These are phyloP conservation scores for Metschnikowia chrysomelidarum DNA, from an alignment of 805 yeast genomes.

Conservation along the genomic window DNA sequence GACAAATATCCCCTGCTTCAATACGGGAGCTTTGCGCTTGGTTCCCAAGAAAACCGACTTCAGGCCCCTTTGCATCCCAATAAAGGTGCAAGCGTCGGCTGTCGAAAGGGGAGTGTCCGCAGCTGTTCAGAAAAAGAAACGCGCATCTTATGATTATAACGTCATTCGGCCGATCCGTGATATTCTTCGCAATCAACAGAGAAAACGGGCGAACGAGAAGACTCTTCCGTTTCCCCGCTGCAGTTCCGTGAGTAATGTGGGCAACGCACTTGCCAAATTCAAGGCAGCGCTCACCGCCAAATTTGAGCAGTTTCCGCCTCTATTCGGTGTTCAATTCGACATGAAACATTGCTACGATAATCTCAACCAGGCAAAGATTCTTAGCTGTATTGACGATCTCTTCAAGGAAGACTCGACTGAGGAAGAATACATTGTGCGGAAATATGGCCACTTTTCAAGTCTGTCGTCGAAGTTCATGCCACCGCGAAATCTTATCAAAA, in stretches of 20 bases:
- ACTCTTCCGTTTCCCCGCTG: constrained; percentile 28
- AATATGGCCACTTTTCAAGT: constrained; percentile 1
- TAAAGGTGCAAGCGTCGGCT: not conserved
- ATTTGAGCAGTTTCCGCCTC: constrained; percentile 25
- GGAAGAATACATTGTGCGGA: constrained; percentile 15
- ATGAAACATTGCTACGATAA: constrained; percentile 75
- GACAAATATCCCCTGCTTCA: constrained; percentile 8
- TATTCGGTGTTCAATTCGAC: constrained; percentile 69
- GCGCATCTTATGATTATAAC: constrained; percentile 31
- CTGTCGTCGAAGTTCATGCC: not conserved
- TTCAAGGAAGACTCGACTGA: constrained; percentile 9
- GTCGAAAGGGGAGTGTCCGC: not conserved
- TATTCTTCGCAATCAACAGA: constrained; percentile 20
- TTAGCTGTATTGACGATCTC: constrained; percentile 31
- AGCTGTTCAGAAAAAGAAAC: constrained; percentile 30
- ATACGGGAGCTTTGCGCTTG: constrained; percentile 45
- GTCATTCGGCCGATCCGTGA: constrained; percentile 44
- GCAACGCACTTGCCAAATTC: constrained; percentile 36
- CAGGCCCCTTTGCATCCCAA: constrained; percentile 58
- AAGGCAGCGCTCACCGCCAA: constrained; percentile 22
- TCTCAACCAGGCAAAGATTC: constrained; percentile 48
- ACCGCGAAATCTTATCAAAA: constrained; percentile 12
- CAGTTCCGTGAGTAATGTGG: constrained; percentile 46
- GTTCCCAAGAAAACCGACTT: constrained; percentile 63
- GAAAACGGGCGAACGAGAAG: not conserved